phyloP scores from a whole-genome alignment of 1,284 basidiomycete species.

The Apiotrichum gamsii region DNA sequence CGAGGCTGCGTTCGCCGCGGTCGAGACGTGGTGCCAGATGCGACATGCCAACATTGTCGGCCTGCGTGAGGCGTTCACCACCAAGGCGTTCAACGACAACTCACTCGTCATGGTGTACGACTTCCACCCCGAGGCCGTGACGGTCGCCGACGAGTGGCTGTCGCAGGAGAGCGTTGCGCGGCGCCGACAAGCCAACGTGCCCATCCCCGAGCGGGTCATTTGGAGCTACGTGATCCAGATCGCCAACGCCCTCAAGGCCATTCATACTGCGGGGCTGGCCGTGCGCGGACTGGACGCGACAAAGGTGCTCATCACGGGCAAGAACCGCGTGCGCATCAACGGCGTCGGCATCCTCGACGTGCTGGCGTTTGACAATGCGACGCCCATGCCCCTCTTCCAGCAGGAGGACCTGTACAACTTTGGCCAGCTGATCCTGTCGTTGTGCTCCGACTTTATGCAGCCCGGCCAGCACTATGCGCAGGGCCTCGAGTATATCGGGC shows the following conservation, averaged over 20 bases:
- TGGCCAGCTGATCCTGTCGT: constrained; percentile 73
- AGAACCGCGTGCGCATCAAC: constrained; percentile 76
- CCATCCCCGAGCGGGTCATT: constrained; percentile 71
- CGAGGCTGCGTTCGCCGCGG: constrained; percentile 71
- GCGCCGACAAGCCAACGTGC: constrained; percentile 31
- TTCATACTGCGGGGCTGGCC: constrained; percentile 76
- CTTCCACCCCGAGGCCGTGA: constrained; percentile 79
- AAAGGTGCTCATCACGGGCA: constrained; percentile 81
- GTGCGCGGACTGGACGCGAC: constrained; percentile 77
- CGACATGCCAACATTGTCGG: constrained; percentile 81
- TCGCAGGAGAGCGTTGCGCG: constrained; percentile 43
- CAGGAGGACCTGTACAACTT: constrained; percentile 86
- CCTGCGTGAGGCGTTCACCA: constrained; percentile 91
- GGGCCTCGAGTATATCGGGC: constrained; percentile 67
- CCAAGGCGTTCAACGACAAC: constrained; percentile 83
- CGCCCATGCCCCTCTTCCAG: constrained; percentile 55
- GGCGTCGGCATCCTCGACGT: constrained; percentile 82
- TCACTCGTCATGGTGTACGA: constrained; percentile 91
- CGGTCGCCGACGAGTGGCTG: constrained; percentile 65
- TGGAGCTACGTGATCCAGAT: constrained; percentile 96
- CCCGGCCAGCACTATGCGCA: constrained; percentile 55
- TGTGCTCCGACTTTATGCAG: constrained; percentile 57
- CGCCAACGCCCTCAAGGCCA: constrained; percentile 74
- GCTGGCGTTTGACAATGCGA: constrained; percentile 63
- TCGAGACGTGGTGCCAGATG: constrained; percentile 83